Conservation (phyloP, 371 early-diverging fungal genomes). For the Syncephalastrum sp. region DNA sequence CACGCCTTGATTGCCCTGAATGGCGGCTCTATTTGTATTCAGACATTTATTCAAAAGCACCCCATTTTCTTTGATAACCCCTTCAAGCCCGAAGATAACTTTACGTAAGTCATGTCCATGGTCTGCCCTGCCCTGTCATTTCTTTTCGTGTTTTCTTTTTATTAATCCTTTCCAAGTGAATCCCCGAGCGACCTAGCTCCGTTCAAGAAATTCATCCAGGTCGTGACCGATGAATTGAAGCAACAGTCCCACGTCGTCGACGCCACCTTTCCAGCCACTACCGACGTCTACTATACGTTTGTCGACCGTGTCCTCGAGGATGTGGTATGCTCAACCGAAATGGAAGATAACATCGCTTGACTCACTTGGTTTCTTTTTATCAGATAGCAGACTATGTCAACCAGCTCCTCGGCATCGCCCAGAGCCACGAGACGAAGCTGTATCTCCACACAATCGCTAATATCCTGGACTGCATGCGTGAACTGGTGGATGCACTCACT, state of each 20-base stretch:
- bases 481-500: conserved; percentile 54
- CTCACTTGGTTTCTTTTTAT: not conserved
- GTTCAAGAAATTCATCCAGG: conserved; percentile 41
- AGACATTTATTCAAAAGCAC: conserved; percentile 83
- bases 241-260: conserved; percentile 63
- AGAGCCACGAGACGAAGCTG: conserved; percentile 22
- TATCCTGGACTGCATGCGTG: conserved; percentile 20
- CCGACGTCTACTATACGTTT: conserved; percentile 58
- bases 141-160: not conserved
- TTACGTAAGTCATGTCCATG: conserved; percentile 32
- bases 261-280: conserved; percentile 70
- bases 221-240: conserved; percentile 51
- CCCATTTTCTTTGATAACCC: conserved; percentile 84
- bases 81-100: conserved; percentile 59
- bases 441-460: conserved; percentile 40
- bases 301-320: conserved; percentile 68
- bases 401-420: conserved; percentile 38
- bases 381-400: conserved; percentile 51
- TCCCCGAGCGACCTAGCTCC: conserved; percentile 34
- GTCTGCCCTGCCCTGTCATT: not conserved
- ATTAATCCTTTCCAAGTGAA: conserved; percentile 10
- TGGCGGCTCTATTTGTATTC: conserved; percentile 76
- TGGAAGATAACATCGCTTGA: not conserved
- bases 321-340: conserved; percentile 42
- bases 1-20: conserved; percentile 69